Evolutionary conservation across 2,329 filamentous ascomycete species (phyloP).

Genomic region (Pyrenophora graminea): DNA sequence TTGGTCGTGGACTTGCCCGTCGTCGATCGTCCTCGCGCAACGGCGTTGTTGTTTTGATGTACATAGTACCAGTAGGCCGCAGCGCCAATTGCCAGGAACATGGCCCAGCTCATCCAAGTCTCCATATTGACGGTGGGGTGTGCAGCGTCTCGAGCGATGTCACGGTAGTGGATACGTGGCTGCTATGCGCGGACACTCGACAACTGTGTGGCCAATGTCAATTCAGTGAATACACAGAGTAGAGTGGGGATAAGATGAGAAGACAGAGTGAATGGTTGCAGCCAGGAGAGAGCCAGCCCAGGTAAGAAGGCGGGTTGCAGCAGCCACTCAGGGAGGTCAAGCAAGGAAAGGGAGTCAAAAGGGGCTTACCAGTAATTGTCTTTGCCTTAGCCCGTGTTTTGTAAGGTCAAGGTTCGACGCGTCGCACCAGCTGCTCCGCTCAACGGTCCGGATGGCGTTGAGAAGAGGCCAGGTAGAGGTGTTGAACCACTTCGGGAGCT

Average conservation of each 20-base stretch:
- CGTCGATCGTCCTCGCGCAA: slow-evolving; percentile 36
- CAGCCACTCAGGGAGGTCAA: slow-evolving; percentile 12
- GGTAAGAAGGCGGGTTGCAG: slow-evolving; percentile 6
- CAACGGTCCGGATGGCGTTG: slow-evolving; percentile 10
- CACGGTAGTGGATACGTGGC: slow-evolving; percentile 5
- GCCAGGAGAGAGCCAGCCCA: neutral
- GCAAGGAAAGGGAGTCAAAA: slow-evolving; percentile 19
- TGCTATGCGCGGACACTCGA: neutral
- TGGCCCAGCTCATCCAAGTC: slow-evolving; percentile 41
- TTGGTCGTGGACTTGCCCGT: slow-evolving; percentile 28
- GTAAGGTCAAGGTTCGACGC: slow-evolving; percentile 8
- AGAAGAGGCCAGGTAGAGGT: slow-evolving; percentile 32
- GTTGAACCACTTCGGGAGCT: slow-evolving; percentile 25
- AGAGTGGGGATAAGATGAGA: neutral
- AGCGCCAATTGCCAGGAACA: slow-evolving; percentile 37
- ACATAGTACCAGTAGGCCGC: slow-evolving; percentile 37
- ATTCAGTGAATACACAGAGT: neutral
- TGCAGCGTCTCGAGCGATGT: neutral
- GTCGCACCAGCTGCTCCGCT: slow-evolving; percentile 16
- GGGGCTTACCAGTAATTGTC: slow-evolving; percentile 13
- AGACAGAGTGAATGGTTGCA: neutral
- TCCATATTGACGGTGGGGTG: slow-evolving; percentile 30
- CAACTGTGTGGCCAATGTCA: neutral
- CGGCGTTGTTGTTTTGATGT: slow-evolving; percentile 26
- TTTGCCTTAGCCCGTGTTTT: slow-evolving; percentile 11